Conservation (phyloP, 140 eudicot species). For the Senecio squalidus region DNA sequence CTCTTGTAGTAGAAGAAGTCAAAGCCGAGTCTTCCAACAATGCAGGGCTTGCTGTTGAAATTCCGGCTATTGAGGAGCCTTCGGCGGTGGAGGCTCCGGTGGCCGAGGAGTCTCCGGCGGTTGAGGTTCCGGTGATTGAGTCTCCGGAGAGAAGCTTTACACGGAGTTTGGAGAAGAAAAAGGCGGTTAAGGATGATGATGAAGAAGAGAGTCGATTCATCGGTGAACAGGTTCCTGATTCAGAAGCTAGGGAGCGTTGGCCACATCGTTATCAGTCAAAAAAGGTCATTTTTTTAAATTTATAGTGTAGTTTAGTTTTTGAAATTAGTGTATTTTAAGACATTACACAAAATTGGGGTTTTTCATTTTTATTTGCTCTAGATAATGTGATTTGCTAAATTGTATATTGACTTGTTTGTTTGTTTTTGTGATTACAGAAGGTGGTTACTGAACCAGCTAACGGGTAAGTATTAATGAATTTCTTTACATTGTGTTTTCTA, state of each 20-base stretch:
- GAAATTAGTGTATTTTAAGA: too few species aligned
- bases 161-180: not conserved
- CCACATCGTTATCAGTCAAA: constrained; percentile 34
- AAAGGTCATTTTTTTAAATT: constrained; percentile 6
- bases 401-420: not conserved
- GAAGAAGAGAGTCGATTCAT: constrained; percentile 28
- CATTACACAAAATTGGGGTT: too few species aligned
- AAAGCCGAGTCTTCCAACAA: too few species aligned
- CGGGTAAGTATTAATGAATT: not conserved
- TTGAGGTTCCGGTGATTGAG: not conserved
- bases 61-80: too few species aligned
- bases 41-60: too few species aligned
- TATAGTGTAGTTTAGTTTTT: too few species aligned
- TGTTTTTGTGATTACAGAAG: not conserved
- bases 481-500: too few species aligned
- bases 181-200: not conserved
- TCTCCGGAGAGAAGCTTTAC: constrained; percentile 6
- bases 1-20: too few species aligned
- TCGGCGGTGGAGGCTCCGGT: constrained; percentile 6
- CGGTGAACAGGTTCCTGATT: constrained; percentile 31
- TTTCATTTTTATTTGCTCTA: too few species aligned
- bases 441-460: not conserved
- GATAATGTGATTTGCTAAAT: too few species aligned
- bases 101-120: not conserved
- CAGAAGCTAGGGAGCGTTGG: constrained; percentile 35